Conservation (phyloP, 2,329 filamentous ascomycete genomes). For the Thielaviopsis populi region DNA sequence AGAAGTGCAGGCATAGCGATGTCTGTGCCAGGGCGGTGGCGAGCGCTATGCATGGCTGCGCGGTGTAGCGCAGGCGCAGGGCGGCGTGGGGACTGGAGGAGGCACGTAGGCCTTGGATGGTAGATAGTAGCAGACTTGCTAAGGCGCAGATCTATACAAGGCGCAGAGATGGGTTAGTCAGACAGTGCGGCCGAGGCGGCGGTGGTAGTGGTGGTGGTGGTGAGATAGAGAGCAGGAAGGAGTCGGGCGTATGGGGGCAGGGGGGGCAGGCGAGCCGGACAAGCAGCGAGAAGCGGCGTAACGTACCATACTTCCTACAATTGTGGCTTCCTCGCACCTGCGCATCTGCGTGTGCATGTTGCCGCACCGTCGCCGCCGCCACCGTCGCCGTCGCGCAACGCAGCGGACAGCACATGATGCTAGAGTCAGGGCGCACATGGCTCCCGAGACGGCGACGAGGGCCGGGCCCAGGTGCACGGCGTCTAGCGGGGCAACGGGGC, state of each 20-base stretch:
- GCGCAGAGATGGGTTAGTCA: background rate
- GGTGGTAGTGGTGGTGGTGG: background rate
- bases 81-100: constrained; percentile 18
- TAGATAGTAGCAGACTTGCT: background rate
- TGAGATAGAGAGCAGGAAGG: background rate
- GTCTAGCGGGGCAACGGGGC: background rate
- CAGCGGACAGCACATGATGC: constrained; percentile 24
- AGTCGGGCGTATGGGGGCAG: background rate
- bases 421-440: constrained; percentile 24
- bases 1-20: constrained; percentile 26
- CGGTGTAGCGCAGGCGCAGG: constrained; percentile 25
- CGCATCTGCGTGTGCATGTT: constrained; percentile 19
- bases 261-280: too few relatives aligned
- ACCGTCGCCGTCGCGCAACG: too few relatives aligned
- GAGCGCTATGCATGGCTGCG: constrained; percentile 25
- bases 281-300: too few relatives aligned
- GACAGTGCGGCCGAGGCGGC: background rate
- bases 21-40: constrained; percentile 26
- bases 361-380: too few relatives aligned
- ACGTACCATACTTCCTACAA: constrained; percentile 19
- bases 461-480: constrained; percentile 22
- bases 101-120: background rate
- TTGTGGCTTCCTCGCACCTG: constrained; percentile 25
- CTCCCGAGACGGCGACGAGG: constrained; percentile 26
- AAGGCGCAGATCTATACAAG: background rate